Percentiles rank a stretch among this genome's conserved stretches.
phyloP scores from a whole-genome alignment of 345 rosid species.

The Sisymbrium irio region DNA sequence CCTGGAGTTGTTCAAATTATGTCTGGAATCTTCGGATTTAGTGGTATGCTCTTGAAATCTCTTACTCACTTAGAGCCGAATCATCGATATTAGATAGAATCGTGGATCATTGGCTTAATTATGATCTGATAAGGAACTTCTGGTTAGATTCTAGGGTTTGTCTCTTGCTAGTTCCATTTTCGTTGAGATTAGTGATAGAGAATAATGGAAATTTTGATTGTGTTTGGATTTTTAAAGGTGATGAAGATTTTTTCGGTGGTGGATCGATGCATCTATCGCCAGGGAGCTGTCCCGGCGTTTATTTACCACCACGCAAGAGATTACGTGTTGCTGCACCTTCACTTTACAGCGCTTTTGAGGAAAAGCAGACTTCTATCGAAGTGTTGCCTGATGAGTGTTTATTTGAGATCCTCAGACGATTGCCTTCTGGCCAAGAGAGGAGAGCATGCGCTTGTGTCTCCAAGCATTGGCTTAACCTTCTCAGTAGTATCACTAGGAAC shows the following conservation, averaged over 20 bases:
- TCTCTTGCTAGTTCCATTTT: background rate
- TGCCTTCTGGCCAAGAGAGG: slow-evolving; percentile 77
- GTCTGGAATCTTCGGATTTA: slow-evolving; percentile 69
- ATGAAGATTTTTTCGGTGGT: slow-evolving; percentile 64
- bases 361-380: slow-evolving; percentile 61
- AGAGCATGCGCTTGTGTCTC: slow-evolving; percentile 82
- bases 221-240: slow-evolving; percentile 41
- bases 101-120: too few relatives aligned
- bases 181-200: background rate
- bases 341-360: slow-evolving; percentile 56
- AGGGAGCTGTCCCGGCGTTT: slow-evolving; percentile 63
- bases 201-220: background rate
- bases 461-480: slow-evolving; percentile 82
- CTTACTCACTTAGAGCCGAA: background rate
- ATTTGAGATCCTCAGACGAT: slow-evolving; percentile 77
- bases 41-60: slow-evolving; percentile 45
- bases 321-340: slow-evolving; percentile 68
- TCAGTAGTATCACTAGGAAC: slow-evolving; percentile 57
- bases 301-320: slow-evolving; percentile 73
- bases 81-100: too few relatives aligned
- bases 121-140: background rate
- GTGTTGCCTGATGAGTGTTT: slow-evolving; percentile 91
- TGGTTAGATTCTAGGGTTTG: slow-evolving; percentile 1
- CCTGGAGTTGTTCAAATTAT: slow-evolving; percentile 47
- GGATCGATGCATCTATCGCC: slow-evolving; percentile 72